These are phyloP conservation scores for Russula emetica DNA, from an alignment of 768 basidiomycete species.

Conservation along the genomic window DNA sequence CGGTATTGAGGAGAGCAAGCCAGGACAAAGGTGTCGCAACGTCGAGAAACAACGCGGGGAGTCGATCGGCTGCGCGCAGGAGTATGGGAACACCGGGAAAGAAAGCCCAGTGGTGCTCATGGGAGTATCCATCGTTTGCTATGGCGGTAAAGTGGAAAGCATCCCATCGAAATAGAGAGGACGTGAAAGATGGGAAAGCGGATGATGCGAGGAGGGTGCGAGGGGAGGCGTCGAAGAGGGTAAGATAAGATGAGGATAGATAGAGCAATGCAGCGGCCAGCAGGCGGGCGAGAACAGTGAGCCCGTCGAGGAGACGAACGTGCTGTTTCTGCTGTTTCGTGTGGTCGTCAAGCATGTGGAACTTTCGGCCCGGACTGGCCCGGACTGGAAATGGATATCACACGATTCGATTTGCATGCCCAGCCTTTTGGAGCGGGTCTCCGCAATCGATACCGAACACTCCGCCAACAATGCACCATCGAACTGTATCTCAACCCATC, in stretches of 20 bases:
- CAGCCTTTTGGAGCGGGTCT: not conserved
- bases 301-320: conserved; percentile 17
- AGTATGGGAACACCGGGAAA: conserved; percentile 63
- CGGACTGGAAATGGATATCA: not conserved
- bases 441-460: not conserved
- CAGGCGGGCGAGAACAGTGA: conserved; percentile 21
- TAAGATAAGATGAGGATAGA: conserved; percentile 15
- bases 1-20: conserved; percentile 37
- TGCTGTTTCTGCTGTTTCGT: conserved; percentile 12
- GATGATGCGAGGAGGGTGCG: conserved; percentile 6
- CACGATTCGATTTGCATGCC: not conserved
- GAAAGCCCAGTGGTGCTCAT: conserved; percentile 88
- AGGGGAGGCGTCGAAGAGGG: conserved; percentile 27
- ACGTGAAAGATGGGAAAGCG: conserved; percentile 20
- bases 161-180: conserved; percentile 76
- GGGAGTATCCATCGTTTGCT: conserved; percentile 51
- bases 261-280: conserved; percentile 5
- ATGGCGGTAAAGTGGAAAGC: conserved; percentile 73
- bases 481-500: conserved; percentile 16
- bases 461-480: not conserved
- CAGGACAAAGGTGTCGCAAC: conserved; percentile 3
- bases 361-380: not conserved
- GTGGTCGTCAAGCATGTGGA: not conserved
- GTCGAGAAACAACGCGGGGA: not conserved
- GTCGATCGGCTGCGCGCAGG: conserved; percentile 37